Evolutionary conservation across 306 rosid species (phyloP).

Genomic region (Canavalia ensiformis): DNA sequence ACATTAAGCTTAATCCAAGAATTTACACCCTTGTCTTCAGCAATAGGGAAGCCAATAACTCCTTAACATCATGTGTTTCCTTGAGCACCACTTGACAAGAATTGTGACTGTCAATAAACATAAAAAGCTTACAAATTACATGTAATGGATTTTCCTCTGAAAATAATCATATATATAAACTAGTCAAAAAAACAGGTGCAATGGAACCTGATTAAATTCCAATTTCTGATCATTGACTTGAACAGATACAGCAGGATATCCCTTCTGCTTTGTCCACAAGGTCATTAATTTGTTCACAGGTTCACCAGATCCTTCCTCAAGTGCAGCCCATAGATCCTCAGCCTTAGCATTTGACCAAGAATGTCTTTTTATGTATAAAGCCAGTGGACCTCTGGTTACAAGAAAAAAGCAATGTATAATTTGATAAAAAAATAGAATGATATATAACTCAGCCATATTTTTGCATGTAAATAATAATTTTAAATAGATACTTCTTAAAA

Average conservation of each 20-base stretch:
- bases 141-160: conserved; percentile 20
- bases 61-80: conserved; percentile 72
- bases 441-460: conserved; percentile 29
- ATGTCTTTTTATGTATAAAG: conserved; percentile 79
- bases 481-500: conserved; percentile 7
- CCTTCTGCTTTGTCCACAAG: conserved; percentile 95
- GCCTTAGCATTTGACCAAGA: conserved; percentile 89
- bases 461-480: conserved; percentile 10
- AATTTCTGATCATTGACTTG: conserved; percentile 66
- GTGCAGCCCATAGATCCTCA: conserved; percentile 95
- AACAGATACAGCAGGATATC: conserved; percentile 90
- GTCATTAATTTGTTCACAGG: conserved; percentile 89
- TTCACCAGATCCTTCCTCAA: conserved; percentile 94
- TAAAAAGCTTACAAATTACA: background rate
- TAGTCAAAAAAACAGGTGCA: conserved; percentile 25
- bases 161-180: conserved; percentile 37
- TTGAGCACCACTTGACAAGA: conserved; percentile 79
- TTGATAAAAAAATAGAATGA: conserved; percentile 16
- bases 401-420: conserved; percentile 41
- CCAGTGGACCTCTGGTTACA: conserved; percentile 82
- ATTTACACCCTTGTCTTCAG: conserved; percentile 41
- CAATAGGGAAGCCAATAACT: conserved; percentile 52
- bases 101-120: conserved; percentile 72
- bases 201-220: conserved; percentile 84
- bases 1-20: conserved; percentile 90